These are phyloP conservation scores for Nicotiana attenuata DNA, from an alignment of 257 asterid genomes.

Conservation along the genomic window DNA sequence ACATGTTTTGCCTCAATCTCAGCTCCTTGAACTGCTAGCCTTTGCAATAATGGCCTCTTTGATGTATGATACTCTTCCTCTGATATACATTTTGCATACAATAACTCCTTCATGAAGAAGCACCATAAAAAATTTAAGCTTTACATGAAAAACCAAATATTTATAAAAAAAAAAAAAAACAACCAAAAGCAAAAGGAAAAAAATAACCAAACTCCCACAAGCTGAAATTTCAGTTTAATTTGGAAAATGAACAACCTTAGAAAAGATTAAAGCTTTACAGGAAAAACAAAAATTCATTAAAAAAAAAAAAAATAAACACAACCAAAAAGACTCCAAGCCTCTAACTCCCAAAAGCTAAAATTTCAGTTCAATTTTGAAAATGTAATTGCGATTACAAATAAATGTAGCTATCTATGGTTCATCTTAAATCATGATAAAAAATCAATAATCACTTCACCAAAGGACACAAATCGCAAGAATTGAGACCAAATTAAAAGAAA, in stretches of 20 bases:
- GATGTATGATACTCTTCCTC: conserved; percentile 84
- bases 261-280: neutral
- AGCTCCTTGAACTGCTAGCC: conserved; percentile 91
- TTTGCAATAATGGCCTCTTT: conserved; percentile 81
- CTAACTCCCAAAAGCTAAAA: neutral
- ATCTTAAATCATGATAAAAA: neutral
- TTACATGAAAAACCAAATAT: no score
- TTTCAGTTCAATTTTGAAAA: neutral
- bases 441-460: neutral
- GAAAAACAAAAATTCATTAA: neutral
- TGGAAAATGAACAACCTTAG: neutral
- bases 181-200: no score
- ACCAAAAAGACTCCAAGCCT: neutral
- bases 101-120: conserved; percentile 48
- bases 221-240: neutral
- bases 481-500: neutral
- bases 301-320: neutral
- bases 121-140: neutral
- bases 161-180: no score
- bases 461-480: neutral
- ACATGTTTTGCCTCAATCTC: conserved; percentile 80
- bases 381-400: neutral
- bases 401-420: neutral
- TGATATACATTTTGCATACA: conserved; percentile 72
- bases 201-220: neutral